Evolutionary conservation across 2,329 filamentous ascomycete species (phyloP), one percentile per base, ranked within the genome.

Genomic region (Aspergillus alliaceus): DNA sequence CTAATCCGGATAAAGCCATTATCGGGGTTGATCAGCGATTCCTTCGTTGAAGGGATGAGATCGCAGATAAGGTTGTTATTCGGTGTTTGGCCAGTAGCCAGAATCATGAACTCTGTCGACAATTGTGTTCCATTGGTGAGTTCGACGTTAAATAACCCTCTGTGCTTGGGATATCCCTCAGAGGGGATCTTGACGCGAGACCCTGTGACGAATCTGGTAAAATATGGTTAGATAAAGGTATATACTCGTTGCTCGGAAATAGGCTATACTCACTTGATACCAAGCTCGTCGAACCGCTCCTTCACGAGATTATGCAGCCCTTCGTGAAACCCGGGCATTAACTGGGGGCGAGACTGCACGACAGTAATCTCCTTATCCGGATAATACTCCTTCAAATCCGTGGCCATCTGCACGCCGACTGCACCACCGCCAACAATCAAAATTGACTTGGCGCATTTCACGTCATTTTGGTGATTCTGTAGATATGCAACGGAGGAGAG

Each of bases 321-420:
- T 18, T 54, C 52, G 42, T 73, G 71, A 53, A 73, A 74, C 20
- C 62, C 67, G 3, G 72, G 70, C 72, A 74, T 73, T 18, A 74
- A 57, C 54, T 69, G 68, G 0, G 68, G 61, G 7, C 81, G 69
- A 1, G 80, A 82, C 59, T 82, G 80, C 2, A 83, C 69, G 8
- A 83, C 64, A 0, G 75, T 77, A 4, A 83, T 74, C 3, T 72
- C 67, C 57, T 82, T 83, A 4, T 75, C 71, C 0, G 79, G 79
- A 56, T 79, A 81, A 11, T 73, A 69, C 46, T 77, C 75, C 60
- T 79, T 82, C 53, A 81, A 69, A 57, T 83, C 81, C 0, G 77
- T 75, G 0, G 80, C 80, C 66, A 82, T 75, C 63, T 83, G 78
- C 2, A 82, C 77, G 0, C 80, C 80, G 0, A 82, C 80, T 1